Evolutionary conservation across 1,284 basidiomycete genomes (phyloP).

Genomic region (Trametes polyzona): DNA sequence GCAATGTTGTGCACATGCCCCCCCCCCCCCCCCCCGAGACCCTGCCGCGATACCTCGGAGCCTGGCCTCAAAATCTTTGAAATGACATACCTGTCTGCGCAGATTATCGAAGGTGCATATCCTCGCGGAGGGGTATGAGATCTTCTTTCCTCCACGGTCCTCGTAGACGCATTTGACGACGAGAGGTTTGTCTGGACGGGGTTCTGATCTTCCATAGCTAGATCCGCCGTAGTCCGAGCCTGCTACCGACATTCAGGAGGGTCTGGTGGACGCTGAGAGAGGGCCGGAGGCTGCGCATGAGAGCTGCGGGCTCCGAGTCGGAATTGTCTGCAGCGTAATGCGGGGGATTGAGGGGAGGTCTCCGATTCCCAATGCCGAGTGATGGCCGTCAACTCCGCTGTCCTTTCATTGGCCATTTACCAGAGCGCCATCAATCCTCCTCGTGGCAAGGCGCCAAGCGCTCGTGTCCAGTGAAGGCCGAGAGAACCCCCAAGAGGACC

Average conservation of each 20-base stretch:
- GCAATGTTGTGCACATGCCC: neutral
- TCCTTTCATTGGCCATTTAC: too few relatives aligned
- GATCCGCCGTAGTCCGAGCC: conserved; percentile 36
- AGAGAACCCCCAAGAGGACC: too few relatives aligned
- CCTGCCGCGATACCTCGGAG: conserved; percentile 42
- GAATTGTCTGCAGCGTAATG: neutral
- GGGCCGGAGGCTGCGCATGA: conserved; percentile 22
- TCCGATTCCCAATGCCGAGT: too few relatives aligned
- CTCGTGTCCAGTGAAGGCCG: too few relatives aligned
- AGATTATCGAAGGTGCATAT: conserved; percentile 78
- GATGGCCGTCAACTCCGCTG: too few relatives aligned
- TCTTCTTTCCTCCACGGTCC: conserved; percentile 64
- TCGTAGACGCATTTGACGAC: conserved; percentile 83
- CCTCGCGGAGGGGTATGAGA: conserved; percentile 75
- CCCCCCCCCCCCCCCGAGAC: too few relatives aligned
- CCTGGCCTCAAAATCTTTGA: neutral
- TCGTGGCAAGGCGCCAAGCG: too few relatives aligned
- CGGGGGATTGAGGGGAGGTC: too few relatives aligned
- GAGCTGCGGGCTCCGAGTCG: conserved; percentile 5
- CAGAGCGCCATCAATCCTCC: too few relatives aligned
- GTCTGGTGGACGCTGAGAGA: conserved; percentile 20
- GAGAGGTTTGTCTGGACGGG: conserved; percentile 62
- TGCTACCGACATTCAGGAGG: conserved; percentile 27
- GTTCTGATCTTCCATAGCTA: conserved; percentile 32
- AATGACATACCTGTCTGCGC: conserved; percentile 59